Evolutionary conservation across 371 early-diverging fungal genomes (phyloP).

Genomic region (Saksenaea oblongispora): DNA sequence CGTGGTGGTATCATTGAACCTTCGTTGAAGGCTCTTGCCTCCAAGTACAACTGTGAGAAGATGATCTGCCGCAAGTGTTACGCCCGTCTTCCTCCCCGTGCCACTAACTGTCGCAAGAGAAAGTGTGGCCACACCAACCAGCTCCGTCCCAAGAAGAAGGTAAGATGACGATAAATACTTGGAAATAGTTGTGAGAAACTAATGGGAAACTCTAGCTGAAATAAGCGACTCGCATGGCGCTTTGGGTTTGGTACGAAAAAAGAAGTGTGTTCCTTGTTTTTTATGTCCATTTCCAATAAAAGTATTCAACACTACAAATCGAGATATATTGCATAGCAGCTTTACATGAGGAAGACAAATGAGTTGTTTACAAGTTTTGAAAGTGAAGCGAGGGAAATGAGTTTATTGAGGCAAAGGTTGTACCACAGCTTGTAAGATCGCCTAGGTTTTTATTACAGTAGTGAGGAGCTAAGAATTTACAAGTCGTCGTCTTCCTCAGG

Average conservation of each 20-base stretch:
- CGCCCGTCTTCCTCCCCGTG: conserved; percentile 99
- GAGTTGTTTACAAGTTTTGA: not conserved
- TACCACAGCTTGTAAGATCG: not conserved
- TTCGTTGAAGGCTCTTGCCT: conserved; percentile 95
- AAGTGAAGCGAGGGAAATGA: not conserved
- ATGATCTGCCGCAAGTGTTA: conserved; percentile 99
- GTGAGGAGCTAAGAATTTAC: conserved; percentile 28
- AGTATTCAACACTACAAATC: not conserved
- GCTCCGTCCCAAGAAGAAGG: conserved; percentile 98
- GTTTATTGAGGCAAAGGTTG: not conserved
- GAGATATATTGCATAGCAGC: not conserved
- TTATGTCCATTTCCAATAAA: conserved; percentile 1
- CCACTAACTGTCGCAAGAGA: conserved; percentile 99
- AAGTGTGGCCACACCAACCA: conserved; percentile 99
- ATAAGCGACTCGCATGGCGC: conserved; percentile 22
- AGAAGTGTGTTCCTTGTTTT: conserved; percentile 4
- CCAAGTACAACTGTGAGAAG: conserved; percentile 99
- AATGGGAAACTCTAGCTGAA: conserved; percentile 27
- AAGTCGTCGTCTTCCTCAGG: conserved; percentile 88
- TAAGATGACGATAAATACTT: not conserved
- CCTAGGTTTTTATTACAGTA: not conserved
- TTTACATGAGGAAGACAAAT: not conserved
- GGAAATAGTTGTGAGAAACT: not conserved
- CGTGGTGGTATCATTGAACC: conserved; percentile 98
- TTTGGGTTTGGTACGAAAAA: not conserved